phyloP scores from a whole-genome alignment of 257 asterid genomes.

The Marsdenia floribunda region DNA sequence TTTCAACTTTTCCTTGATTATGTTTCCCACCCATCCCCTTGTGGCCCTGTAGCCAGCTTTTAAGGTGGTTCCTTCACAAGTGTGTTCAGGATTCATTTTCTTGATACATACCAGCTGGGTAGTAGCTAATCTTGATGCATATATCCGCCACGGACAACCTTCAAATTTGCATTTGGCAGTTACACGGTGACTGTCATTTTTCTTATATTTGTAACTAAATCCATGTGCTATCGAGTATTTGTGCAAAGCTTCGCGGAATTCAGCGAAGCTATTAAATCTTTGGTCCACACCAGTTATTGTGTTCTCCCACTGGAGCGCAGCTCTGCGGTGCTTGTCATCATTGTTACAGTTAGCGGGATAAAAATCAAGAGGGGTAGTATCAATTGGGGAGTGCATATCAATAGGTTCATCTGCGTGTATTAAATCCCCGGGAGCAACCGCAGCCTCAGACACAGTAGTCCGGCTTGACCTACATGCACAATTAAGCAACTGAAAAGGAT shows the following conservation, averaged over 20 bases:
- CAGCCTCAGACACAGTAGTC: constrained; percentile 68
- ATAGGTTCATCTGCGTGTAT: constrained; percentile 53
- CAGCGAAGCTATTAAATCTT: constrained; percentile 85
- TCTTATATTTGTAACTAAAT: constrained; percentile 88
- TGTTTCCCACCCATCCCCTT: constrained; percentile 95
- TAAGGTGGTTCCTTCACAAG: constrained; percentile 80
- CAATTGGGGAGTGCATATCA: constrained; percentile 56
- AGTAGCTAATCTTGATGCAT: constrained; percentile 87
- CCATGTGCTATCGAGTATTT: constrained; percentile 97
- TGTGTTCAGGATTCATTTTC: constrained; percentile 79
- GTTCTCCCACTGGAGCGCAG: constrained; percentile 91
- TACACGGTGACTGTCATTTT: constrained; percentile 94
- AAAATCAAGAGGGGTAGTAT: constrained; percentile 34
- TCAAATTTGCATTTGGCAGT: constrained; percentile 95
- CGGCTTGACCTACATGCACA: constrained; percentile 74
- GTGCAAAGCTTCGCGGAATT: constrained; percentile 94
- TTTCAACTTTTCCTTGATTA: constrained; percentile 85
- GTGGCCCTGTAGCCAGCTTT: constrained; percentile 96
- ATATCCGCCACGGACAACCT: constrained; percentile 96
- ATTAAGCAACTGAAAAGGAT: constrained; percentile 5
- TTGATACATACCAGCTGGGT: constrained; percentile 91
- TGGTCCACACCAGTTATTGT: constrained; percentile 97
- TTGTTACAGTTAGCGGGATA: constrained; percentile 28
- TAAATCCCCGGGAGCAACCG: constrained; percentile 53
- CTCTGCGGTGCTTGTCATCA: constrained; percentile 76